Evolutionary conservation across 306 rosid species (phyloP).

Genomic region (Quercus variabilis): DNA sequence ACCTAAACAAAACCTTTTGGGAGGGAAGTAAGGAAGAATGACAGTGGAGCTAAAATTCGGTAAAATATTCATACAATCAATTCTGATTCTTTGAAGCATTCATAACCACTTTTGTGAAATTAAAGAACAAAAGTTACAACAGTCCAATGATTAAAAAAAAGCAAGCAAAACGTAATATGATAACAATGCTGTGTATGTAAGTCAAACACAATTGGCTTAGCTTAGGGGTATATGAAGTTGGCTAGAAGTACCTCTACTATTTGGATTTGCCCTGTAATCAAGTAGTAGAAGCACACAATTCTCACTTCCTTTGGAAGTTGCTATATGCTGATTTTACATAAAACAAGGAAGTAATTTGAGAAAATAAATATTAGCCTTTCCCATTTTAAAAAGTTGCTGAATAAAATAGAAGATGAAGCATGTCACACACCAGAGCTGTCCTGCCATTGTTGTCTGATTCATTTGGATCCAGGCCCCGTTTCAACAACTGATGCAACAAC

Average conservation of each 20-base stretch:
- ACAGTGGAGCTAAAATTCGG: neutral
- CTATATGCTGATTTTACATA: conserved; percentile 60
- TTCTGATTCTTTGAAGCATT: neutral
- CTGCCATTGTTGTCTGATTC: conserved; percentile 76
- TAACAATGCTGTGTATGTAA: neutral
- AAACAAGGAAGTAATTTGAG: neutral
- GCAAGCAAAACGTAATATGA: neutral
- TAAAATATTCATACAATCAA: neutral
- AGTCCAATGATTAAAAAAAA: neutral
- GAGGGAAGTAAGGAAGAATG: neutral
- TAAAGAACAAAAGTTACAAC: neutral
- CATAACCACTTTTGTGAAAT: neutral
- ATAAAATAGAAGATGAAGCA: neutral
- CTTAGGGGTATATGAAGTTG: neutral
- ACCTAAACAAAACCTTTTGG: neutral
- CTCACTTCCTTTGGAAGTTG: conserved; percentile 67
- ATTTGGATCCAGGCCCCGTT: conserved; percentile 68
- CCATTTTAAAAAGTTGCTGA: neutral
- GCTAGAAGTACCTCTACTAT: conserved; percentile 61
- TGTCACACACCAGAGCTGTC: conserved; percentile 70
- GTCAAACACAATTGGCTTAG: neutral
- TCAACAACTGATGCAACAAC: conserved; percentile 70
- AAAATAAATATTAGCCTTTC: neutral
- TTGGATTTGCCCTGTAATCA: conserved; percentile 70
- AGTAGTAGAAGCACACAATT: conserved; percentile 67